Base-by-base conservation (phyloP, 495 filamentous ascomycete species). In the Xylaria telfairii region DNA sequence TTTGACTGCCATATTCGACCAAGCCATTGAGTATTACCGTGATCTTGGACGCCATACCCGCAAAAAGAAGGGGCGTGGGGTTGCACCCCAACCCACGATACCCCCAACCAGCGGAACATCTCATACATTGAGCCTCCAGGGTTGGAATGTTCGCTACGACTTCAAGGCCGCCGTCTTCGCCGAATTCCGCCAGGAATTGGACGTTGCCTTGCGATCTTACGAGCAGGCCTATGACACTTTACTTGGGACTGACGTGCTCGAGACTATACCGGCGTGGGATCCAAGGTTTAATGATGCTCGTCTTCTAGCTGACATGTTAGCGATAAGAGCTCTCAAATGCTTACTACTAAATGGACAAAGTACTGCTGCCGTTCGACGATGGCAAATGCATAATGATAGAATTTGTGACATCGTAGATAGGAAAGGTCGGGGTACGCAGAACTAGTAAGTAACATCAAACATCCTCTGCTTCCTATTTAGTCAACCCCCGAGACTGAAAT, bases 81-180 rank as follows among this genome's bases (percentile, higher is more conserved):
- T 85, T 39, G 88, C 91, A 28, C 94, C 94, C 12, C 90, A 92
- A 54, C 92, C 93, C 10, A 95, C 92, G n/a, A 86, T 90, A n/a
- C 92, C 93, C 41, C 91, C 93, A 19, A 93, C 91, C 1, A 91
- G 87, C 15, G 92, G 93, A 13, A 95, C 93, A 4, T 95, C 92
- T 19, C 91, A 93, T 75, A 92, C 91, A 0, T 80, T 97, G 24
- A 92, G 93, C n/a, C 85, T 89, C 13, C 91, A 93, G 66, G 93
- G 92, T 5, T 98, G 95, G 95, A 93, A 91, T 78, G 90, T 93
- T 26, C 91, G 95, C 2, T 97, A 97, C 77, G 95, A 98, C 74
- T 94, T 95, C 82, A 98, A 98, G 75, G 86, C 93, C 34, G 95
- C 92, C 9, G 84, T 96, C 1, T 92, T 97, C 75, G 93, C 95